These are phyloP conservation scores for Chlamydomonas reinhardtii DNA, from an alignment of 163 green algal genomes.

Conservation along the genomic window DNA sequence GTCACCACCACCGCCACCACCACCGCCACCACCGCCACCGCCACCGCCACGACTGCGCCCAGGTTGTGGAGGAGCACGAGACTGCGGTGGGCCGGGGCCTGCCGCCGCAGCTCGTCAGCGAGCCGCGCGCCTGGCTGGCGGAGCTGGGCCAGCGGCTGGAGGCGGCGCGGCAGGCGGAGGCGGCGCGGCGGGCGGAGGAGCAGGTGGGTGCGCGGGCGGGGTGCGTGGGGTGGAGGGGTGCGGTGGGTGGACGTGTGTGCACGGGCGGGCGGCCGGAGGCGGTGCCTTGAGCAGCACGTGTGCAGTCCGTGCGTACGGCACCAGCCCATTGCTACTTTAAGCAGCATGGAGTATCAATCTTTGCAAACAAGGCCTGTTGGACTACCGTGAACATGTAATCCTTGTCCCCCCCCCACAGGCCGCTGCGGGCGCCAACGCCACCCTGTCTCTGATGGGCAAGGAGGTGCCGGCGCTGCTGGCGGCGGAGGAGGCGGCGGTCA, in stretches of 20 bases:
- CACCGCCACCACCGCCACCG: too few species aligned
- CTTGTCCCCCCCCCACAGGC: neutral
- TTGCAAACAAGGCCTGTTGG: too few species aligned
- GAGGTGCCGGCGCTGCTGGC: conserved; percentile 39
- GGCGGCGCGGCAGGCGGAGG: conserved; percentile 21
- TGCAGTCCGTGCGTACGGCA: too few species aligned
- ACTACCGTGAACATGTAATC: too few species aligned
- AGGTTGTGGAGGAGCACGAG: conserved; percentile 32
- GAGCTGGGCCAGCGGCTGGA: neutral
- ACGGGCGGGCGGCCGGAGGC: too few species aligned
- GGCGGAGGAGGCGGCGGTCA: conserved; percentile 17
- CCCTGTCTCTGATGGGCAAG: conserved; percentile 41
- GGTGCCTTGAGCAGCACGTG: too few species aligned
- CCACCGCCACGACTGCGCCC: too few species aligned
- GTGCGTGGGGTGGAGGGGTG: too few species aligned
- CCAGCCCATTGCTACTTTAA: too few species aligned
- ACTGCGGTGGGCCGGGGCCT: neutral
- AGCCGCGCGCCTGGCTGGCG: conserved; percentile 23
- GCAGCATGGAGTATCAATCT: too few species aligned
- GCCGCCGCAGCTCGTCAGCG: neutral
- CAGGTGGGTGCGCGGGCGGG: conserved; percentile 2
- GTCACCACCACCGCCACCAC: too few species aligned
- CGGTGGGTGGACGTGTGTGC: too few species aligned
- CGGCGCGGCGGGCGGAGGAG: neutral
- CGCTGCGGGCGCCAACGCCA: conserved; percentile 12